phyloP scores from a whole-genome alignment of 306 rosid genomes.

The Abrus pulchellus region DNA sequence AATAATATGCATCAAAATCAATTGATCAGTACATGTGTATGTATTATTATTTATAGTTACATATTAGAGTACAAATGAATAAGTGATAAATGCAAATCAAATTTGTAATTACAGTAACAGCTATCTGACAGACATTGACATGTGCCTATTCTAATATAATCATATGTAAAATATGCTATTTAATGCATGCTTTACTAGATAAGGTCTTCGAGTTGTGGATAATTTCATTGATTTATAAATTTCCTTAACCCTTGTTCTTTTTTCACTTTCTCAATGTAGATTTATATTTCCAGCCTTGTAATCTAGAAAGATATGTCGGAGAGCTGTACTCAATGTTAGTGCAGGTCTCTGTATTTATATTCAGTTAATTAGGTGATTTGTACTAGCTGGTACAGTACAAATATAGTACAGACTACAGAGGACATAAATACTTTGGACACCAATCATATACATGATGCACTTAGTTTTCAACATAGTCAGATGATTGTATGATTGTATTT shows the following conservation, averaged over 20 bases:
- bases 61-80: too few species aligned
- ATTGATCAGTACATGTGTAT: neutral
- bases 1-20: too few species aligned
- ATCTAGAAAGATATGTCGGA: neutral
- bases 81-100: too few species aligned
- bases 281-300: slow-evolving; percentile 16
- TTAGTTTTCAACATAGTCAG: neutral
- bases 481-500: neutral
- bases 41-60: too few species aligned
- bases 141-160: too few species aligned
- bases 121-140: too few species aligned
- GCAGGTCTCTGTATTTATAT: neutral
- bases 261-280: neutral
- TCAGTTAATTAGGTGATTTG: neutral
- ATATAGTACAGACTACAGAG: neutral
- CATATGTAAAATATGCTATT: too few species aligned
- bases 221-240: slow-evolving; percentile 2
- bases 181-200: too few species aligned
- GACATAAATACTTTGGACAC: neutral
- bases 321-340: neutral
- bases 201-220: neutral
- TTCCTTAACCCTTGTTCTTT: neutral
- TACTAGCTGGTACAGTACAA: neutral
- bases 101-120: too few species aligned
- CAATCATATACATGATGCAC: neutral